Base-by-base conservation (phyloP, 2,329 filamentous ascomycete species). In the Exophiala sideris region DNA sequence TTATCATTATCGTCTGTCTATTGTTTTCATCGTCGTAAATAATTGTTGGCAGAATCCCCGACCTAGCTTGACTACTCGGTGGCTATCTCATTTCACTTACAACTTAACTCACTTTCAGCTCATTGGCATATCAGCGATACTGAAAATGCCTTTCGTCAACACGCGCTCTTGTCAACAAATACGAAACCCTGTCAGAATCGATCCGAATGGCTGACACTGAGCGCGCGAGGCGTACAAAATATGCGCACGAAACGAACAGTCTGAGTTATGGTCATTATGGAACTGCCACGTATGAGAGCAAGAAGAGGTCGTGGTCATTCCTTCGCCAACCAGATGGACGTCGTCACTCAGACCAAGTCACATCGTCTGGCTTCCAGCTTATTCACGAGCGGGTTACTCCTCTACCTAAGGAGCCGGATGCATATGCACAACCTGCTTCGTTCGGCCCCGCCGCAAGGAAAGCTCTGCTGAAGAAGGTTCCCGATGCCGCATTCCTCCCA, bases 231-330 rank as follows among this genome's bases (percentile, higher is more conserved):
- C 54, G 54, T 34, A 44, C 38, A 45, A 41, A 45, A 40, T 51
- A 60, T 49, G 39, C 52, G n/a, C 61, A 62, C 42, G 59, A 61
- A 50, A 51, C 59, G 4, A 60, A 48, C 33, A 47, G 47, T 5
- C 34, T 62, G n/a, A 58, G 39, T 16, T 62, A 61, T 48, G 61
- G 61, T 39, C 57, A 60, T 45, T 52, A 61, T 34, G 61, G 61
- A 7, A 62, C 56, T 18, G 54, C 58, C 8, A 55, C 44, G 16
- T 63, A 62, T 33, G 50, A 62, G 50, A 49, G 50, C 9, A 24
- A 38, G 18, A 46, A 24, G 16, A 48, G 59, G 24, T 38, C 32
- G 21, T 63, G 61, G 61, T 49, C 20, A 5, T 63, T 63, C 33
- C 46, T 59, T 20, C 59, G 59, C 11, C 49, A 48, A 34, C n/a